Evolutionary conservation across 2,329 filamentous ascomycete genomes (phyloP).

Genomic region (Cladorrhinum sp.): DNA sequence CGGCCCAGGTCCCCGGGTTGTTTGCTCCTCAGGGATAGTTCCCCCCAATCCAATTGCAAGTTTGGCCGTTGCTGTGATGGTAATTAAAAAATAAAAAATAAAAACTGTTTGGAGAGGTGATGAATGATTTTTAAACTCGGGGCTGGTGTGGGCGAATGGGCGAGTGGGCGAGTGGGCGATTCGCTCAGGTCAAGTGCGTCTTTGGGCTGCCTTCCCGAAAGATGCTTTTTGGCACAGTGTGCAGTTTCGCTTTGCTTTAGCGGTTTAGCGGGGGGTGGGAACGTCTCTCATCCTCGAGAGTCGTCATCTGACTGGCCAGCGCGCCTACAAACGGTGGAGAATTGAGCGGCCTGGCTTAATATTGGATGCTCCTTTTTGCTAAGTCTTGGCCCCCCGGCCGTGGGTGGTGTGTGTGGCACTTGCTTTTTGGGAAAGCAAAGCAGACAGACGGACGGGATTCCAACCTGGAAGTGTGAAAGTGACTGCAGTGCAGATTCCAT

Average conservation of each 20-base stretch:
- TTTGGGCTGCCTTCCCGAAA: background rate
- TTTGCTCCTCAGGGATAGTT: background rate
- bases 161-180: background rate
- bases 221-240: background rate
- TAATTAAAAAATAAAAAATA: too few species aligned
- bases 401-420: slow-evolving; percentile 9
- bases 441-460: background rate
- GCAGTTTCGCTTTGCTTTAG: slow-evolving; percentile 1
- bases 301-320: slow-evolving; percentile 18
- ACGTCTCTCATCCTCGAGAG: slow-evolving; percentile 7
- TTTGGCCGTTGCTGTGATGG: background rate
- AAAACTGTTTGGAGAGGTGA: background rate
- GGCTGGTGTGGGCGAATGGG: background rate
- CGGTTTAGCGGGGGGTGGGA: slow-evolving; percentile 12
- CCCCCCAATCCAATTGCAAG: background rate
- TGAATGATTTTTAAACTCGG: background rate
- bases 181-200: background rate
- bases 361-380: slow-evolving; percentile 27
- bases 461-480: background rate
- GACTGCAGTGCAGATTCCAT: background rate
- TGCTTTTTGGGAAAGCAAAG: slow-evolving; percentile 8
- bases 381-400: slow-evolving; percentile 16
- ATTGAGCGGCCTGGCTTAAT: slow-evolving; percentile 18
- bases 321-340: slow-evolving; percentile 6
- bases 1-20: slow-evolving; percentile 2